These are phyloP conservation scores for Glarea lozoyensis DNA, from an alignment of 495 filamentous ascomycete genomes.

Conservation along the genomic window DNA sequence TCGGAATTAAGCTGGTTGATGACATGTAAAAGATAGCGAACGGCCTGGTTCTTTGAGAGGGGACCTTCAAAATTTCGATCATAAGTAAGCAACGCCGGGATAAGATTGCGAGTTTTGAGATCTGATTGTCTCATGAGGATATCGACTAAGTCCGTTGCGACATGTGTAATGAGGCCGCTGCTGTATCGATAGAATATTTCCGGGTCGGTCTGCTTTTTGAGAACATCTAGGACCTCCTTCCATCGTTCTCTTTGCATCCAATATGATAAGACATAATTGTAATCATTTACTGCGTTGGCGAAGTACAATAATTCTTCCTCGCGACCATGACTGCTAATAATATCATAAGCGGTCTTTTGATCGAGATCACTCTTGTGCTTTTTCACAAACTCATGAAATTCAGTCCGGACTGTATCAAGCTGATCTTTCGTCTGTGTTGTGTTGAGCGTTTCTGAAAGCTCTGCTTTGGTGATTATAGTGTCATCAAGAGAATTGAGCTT, in stretches of 20 bases:
- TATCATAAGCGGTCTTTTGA: constrained; percentile 84
- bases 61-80: constrained; percentile 61
- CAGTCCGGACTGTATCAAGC: constrained; percentile 55
- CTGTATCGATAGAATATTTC: constrained; percentile 94
- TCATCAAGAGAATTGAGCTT: constrained; percentile 94
- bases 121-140: constrained; percentile 88
- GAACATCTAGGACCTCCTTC: constrained; percentile 76
- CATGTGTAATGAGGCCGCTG: constrained; percentile 90
- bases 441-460: constrained; percentile 62
- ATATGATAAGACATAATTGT: constrained; percentile 91
- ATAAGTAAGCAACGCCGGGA: constrained; percentile 89
- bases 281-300: constrained; percentile 77
- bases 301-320: constrained; percentile 89
- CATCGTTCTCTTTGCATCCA: constrained; percentile 96
- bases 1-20: constrained; percentile 78
- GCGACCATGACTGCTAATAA: constrained; percentile 90
- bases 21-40: constrained; percentile 87
- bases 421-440: constrained; percentile 63
- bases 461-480: constrained; percentile 82
- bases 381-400: constrained; percentile 81
- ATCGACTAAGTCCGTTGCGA: constrained; percentile 74
- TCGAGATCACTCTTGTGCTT: constrained; percentile 83
- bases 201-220: constrained; percentile 83
- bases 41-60: constrained; percentile 75
- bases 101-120: constrained; percentile 79